phyloP scores from a whole-genome alignment of 345 rosid genomes.

The Trapa incisa region DNA sequence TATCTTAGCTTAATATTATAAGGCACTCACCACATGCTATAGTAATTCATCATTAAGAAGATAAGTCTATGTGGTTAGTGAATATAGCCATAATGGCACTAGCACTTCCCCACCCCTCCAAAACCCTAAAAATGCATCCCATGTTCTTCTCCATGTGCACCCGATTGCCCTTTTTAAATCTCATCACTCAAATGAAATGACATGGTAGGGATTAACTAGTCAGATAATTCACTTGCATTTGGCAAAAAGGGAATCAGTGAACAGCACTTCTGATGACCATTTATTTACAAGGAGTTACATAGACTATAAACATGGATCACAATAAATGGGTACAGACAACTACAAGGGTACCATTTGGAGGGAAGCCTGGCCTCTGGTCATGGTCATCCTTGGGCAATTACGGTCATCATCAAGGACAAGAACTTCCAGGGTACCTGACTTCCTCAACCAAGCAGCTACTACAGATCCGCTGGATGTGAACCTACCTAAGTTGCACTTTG shows the following conservation, averaged over 20 bases:
- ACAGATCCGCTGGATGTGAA: conserved; percentile 56
- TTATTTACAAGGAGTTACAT: conserved; percentile 7
- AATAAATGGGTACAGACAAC: conserved; percentile 8
- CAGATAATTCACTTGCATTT: too few species aligned
- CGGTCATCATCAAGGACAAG: conserved; percentile 64
- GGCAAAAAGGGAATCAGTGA: background rate
- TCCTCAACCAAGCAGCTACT: conserved; percentile 74
- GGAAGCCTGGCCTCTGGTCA: too few species aligned
- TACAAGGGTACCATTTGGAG: conserved; percentile 34
- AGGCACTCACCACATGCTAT: conserved; percentile 4
- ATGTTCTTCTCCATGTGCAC: conserved; percentile 20
- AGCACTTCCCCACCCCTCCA: background rate
- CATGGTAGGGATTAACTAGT: too few species aligned
- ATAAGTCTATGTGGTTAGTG: background rate
- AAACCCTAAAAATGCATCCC: conserved; percentile 10
- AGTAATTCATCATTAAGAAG: conserved; percentile 3
- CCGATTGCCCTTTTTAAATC: background rate
- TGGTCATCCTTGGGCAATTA: conserved; percentile 6
- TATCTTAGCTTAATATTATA: background rate
- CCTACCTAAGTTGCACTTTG: conserved; percentile 76
- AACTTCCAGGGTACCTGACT: conserved; percentile 53
- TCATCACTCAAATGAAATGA: too few species aligned
- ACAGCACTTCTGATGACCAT: background rate
- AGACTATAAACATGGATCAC: background rate
- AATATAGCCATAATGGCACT: background rate